Conservation (phyloP, 352 stramenopile species). For the Phytophthora brassicae region DNA sequence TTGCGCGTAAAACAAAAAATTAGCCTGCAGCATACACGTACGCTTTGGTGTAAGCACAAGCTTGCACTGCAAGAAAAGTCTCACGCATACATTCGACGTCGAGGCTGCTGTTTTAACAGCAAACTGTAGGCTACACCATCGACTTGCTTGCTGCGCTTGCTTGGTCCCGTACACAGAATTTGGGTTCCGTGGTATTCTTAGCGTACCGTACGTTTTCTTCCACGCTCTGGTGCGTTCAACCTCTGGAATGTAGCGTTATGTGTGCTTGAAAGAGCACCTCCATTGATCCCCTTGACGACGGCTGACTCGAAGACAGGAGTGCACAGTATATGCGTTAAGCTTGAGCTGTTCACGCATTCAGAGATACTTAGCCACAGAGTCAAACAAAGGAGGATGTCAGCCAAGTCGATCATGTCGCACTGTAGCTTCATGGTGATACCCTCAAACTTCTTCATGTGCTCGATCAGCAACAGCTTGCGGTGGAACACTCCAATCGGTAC, state of each 20-base stretch:
- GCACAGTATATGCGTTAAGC: slow-evolving; percentile 1
- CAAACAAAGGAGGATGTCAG: slow-evolving; percentile 11
- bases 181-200: slow-evolving; percentile 3
- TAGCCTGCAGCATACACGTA: background rate
- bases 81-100: slow-evolving; percentile 6
- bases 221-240: background rate
- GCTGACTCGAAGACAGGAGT: too few relatives aligned
- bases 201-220: background rate
- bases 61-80: slow-evolving; percentile 14
- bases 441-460: slow-evolving; percentile 18
- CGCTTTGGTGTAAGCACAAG: slow-evolving; percentile 7
- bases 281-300: slow-evolving; percentile 4
- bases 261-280: background rate
- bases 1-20: slow-evolving; percentile 12
- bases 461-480: slow-evolving; percentile 21
- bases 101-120: background rate
- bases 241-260: background rate
- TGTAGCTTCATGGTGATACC: slow-evolving; percentile 6
- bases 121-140: background rate
- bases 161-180: background rate
- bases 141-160: background rate
- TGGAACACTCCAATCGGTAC: background rate
- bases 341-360: slow-evolving; percentile 3
- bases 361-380: background rate
- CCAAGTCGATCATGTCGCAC: background rate